phyloP scores from a whole-genome alignment of 225 moss, liverwort and hornwort species.

The Anthoceros angustus region DNA sequence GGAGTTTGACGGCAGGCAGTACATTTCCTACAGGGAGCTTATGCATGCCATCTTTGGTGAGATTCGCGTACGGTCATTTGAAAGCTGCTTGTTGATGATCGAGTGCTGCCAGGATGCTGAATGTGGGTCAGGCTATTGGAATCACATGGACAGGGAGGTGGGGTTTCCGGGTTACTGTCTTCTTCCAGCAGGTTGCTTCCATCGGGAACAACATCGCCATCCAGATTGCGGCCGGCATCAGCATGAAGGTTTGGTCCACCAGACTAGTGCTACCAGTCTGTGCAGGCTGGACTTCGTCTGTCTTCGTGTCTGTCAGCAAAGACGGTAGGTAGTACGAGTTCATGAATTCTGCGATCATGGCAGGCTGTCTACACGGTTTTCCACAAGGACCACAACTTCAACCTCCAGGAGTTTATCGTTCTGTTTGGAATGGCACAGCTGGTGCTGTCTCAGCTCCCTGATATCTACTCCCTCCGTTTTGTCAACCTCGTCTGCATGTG shows the following conservation, averaged over 20 bases:
- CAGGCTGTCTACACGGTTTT: slow-evolving; percentile 29
- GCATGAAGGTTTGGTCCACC: slow-evolving; percentile 32
- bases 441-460: slow-evolving; percentile 38
- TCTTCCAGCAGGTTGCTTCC: slow-evolving; percentile 60
- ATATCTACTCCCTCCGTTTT: slow-evolving; percentile 48
- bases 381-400: slow-evolving; percentile 2
- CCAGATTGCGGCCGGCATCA: slow-evolving; percentile 57
- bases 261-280: neutral
- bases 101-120: neutral
- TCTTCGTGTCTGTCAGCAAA: neutral
- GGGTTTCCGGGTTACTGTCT: slow-evolving; percentile 39
- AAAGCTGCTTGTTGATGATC: neutral
- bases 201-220: slow-evolving; percentile 64
- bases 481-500: slow-evolving; percentile 38
- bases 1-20: slow-evolving; percentile 48
- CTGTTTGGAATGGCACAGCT: slow-evolving; percentile 39
- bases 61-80: neutral
- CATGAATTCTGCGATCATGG: neutral
- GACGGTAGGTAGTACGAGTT: neutral
- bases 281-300: neutral
- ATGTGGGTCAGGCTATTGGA: too few relatives aligned
- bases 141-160: slow-evolving; percentile 19
- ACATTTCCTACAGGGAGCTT: slow-evolving; percentile 45
- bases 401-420: slow-evolving; percentile 52
- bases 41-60: slow-evolving; percentile 42